Percentiles rank a stretch among this genome's conserved stretches.
Evolutionary conservation across 345 rosid genomes (phyloP).

Genomic region (Salix caprea): DNA sequence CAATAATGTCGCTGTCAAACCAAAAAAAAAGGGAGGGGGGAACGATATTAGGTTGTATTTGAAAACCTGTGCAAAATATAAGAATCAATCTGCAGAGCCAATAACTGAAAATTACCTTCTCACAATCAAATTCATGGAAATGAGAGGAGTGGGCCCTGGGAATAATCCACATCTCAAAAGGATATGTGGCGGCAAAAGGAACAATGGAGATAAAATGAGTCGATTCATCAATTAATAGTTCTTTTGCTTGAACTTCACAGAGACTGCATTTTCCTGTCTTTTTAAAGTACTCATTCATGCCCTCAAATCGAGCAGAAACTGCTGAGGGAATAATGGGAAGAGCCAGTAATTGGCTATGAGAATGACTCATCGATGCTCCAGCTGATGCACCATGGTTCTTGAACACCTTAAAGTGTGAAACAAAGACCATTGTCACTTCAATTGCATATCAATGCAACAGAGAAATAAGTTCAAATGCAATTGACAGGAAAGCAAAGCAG

Average conservation of each 20-base stretch:
- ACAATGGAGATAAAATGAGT: conserved; percentile 54
- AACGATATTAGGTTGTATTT: not conserved
- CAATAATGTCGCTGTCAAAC: not conserved
- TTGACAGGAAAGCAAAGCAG: not conserved
- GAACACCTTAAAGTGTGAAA: conserved; percentile 53
- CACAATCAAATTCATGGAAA: conserved; percentile 56
- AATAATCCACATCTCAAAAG: conserved; percentile 87
- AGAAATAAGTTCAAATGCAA: not conserved
- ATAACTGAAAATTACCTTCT: conserved; percentile 38
- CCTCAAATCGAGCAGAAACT: conserved; percentile 47
- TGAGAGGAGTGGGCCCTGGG: conserved; percentile 64
- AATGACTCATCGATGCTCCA: conserved; percentile 89
- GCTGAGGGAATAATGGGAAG: conserved; percentile 72
- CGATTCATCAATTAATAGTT: conserved; percentile 58
- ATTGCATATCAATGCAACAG: not conserved
- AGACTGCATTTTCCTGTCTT: conserved; percentile 63
- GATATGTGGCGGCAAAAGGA: conserved; percentile 62
- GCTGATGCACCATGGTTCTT: conserved; percentile 95
- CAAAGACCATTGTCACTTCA: conserved; percentile 2
- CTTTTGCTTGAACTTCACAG: conserved; percentile 49
- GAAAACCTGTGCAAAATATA: not conserved
- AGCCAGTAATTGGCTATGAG: conserved; percentile 84
- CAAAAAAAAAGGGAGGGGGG: too few relatives aligned
- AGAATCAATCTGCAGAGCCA: not conserved
- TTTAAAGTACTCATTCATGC: conserved; percentile 54